Evolutionary conservation across 2,329 filamentous ascomycete species (phyloP).

Genomic region (Fusarium anthophilum): DNA sequence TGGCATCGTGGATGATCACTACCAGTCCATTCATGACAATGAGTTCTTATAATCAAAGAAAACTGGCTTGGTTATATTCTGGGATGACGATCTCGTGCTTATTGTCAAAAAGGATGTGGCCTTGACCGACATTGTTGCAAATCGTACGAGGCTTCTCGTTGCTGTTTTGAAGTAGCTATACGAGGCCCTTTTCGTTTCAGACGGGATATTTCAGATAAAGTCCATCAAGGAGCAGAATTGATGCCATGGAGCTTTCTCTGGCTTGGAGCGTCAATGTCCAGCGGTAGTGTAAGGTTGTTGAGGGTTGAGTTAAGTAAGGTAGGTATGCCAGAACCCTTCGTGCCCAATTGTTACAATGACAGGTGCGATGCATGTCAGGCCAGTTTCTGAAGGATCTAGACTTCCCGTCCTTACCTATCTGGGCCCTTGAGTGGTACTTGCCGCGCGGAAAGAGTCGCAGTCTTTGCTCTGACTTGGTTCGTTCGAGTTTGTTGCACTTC

Average conservation of each 20-base stretch:
- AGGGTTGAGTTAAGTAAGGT: not conserved
- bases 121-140: not conserved
- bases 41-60: no score
- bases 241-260: not conserved
- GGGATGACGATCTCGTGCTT: fast-evolving
- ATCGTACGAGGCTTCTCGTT: not conserved
- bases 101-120: not conserved
- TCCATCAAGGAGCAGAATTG: not conserved
- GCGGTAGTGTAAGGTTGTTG: no score
- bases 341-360: not conserved
- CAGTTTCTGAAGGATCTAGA: not conserved
- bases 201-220: fast-evolving
- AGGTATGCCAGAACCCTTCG: not conserved
- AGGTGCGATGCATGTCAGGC: fast-evolving
- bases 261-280: no score
- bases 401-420: no score
- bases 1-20: not conserved
- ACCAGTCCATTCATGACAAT: not conserved
- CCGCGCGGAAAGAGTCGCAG: no score
- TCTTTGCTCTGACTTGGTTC: not conserved
- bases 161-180: not conserved
- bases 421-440: not conserved
- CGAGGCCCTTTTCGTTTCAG: not conserved
- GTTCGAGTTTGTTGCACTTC: not conserved
- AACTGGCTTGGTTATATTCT: not conserved